Evolutionary conservation across 2,329 filamentous ascomycete species (phyloP).

Genomic region (Talaromyces rugulosus): DNA sequence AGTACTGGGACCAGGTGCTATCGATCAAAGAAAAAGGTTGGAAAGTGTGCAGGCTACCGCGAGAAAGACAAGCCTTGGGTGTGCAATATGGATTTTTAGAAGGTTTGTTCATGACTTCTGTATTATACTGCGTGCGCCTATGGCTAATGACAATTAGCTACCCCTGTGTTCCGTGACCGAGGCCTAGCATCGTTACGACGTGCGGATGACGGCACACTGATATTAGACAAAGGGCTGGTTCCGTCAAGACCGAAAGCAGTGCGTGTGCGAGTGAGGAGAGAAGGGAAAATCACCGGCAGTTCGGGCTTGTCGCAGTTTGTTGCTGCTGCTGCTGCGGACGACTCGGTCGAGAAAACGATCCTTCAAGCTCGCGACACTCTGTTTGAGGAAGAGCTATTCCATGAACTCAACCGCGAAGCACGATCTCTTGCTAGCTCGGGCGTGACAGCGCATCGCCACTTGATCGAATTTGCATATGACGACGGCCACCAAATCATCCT

Average conservation of each 20-base stretch:
- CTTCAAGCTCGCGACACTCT: slow-evolving; percentile 47
- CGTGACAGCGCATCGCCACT: slow-evolving; percentile 59
- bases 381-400: slow-evolving; percentile 71
- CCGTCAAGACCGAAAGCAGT: slow-evolving; percentile 56
- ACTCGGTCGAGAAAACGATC: slow-evolving; percentile 33
- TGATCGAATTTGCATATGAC: slow-evolving; percentile 55
- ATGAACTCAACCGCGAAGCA: slow-evolving; percentile 81
- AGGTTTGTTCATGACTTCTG: slow-evolving; percentile 35
- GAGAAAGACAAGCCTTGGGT: slow-evolving; percentile 68
- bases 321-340: slow-evolving; percentile 16
- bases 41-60: slow-evolving; percentile 74
- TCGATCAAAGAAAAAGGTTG: slow-evolving; percentile 79
- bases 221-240: slow-evolving; percentile 61
- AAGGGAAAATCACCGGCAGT: slow-evolving; percentile 56
- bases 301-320: slow-evolving; percentile 30
- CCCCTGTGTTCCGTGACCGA: slow-evolving; percentile 57
- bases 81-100: slow-evolving; percentile 89
- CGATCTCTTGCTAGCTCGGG: slow-evolving; percentile 67
- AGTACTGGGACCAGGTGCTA: slow-evolving; percentile 85
- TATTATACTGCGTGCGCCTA: background rate
- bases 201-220: slow-evolving; percentile 67
- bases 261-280: slow-evolving; percentile 61
- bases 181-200: slow-evolving; percentile 79
- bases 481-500: slow-evolving; percentile 58
- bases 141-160: slow-evolving; percentile 35